Base-by-base conservation (phyloP, 371 early-diverging fungal species). In the Choanephora cucurbitarum region DNA sequence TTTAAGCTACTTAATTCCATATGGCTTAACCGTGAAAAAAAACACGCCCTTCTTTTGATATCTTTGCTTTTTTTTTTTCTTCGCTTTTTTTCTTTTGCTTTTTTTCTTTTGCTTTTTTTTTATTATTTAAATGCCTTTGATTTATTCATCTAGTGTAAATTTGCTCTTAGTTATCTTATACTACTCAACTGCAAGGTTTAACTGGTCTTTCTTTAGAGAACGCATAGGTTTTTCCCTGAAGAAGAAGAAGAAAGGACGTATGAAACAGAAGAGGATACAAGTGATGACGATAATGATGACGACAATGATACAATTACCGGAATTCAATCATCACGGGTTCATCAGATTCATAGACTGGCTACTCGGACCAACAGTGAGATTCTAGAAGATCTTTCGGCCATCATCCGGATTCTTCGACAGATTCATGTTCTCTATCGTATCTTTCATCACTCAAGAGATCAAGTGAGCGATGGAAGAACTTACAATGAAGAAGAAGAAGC, bases 381-480 rank as follows among this genome's bases (percentile, higher is more conserved):
- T 21, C 21, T 64, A 23, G 60, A 64, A 52, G 65, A 64, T 46
- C 32, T 64, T 18, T 51, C 65, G 11, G 60, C 65, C 2, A 64
- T 64, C 23, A 51, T 64, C 2, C 52, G 65, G 0, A 64, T 64
- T 5, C 60, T 64, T 44, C 51, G 65, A 34, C 65, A 64, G 37
- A 64, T 64, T 6, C 59, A 64, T 52, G 41, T 52, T 2, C 13
- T 64, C 0, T 55, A 64, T 40, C 50, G 60, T 41, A 48, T 64
- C 7, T 56, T 64, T 37, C 31, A 49, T 9, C 53, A 40, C 23
- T 42, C 23, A 46, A 41, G 31, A 5, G 19, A 42, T 34, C 24
- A 31, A 7, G 33, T 53, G 21, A 17, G 10, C 37, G 37, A 17
- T 24, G 18, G 23, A 19, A 10, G 10, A 21, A 19, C 22, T 23